phyloP scores from a whole-genome alignment of 257 asterid species.

The Nicotiana noctiflora region DNA sequence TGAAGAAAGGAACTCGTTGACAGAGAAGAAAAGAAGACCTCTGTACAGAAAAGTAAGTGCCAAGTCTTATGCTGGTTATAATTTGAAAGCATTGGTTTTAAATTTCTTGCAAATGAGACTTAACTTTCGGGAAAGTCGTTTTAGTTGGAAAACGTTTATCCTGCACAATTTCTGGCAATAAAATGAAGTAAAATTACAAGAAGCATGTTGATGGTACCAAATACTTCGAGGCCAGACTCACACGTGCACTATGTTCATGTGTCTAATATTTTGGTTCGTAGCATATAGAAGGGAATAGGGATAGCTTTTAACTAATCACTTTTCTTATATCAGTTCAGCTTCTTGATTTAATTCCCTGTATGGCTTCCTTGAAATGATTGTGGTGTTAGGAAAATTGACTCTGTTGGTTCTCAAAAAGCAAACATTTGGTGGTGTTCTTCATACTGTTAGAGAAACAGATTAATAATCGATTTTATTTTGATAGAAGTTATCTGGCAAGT shows the following conservation, averaged over 20 bases:
- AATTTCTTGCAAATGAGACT: not conserved
- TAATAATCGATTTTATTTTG: not conserved
- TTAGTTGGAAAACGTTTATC: not conserved
- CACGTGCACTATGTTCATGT: not conserved
- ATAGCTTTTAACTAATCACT: not conserved
- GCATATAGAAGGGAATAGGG: not conserved
- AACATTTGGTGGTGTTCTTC: not conserved
- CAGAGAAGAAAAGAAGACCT: slow-evolving; percentile 83
- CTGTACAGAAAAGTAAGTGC: slow-evolving; percentile 72
- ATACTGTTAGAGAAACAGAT: not conserved
- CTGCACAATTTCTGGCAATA: not conserved
- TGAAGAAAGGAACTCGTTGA: slow-evolving; percentile 85
- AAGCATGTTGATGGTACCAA: slow-evolving; percentile 2
- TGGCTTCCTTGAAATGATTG: not conserved
- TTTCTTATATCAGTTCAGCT: not conserved
- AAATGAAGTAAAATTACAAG: not conserved
- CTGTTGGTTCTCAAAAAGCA: not conserved
- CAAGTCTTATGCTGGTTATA: not conserved
- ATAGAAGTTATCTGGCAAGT: not conserved
- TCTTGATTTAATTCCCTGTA: not conserved
- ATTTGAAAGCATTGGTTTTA: not conserved
- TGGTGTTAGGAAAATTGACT: not conserved
- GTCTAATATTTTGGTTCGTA: not conserved
- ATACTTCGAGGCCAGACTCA: not conserved
- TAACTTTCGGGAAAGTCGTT: not conserved